A percentile compares a stretch with the other conserved stretches of the same genome.
phyloP scores from a whole-genome alignment of 1,284 basidiomycete species.

The Microbotryum saponariae region DNA sequence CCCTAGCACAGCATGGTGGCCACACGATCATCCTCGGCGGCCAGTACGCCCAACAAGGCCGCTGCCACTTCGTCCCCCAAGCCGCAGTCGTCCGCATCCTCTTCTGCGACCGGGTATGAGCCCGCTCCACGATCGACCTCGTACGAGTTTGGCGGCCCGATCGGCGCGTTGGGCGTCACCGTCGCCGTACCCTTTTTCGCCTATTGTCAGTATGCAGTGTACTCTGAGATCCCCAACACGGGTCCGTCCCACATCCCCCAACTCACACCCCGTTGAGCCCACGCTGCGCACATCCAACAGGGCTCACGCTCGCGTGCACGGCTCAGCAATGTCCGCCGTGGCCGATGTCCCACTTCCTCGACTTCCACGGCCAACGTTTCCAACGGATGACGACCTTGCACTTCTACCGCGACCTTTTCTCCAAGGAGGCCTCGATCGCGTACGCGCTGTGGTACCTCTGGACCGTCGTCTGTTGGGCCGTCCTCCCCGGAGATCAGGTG shows the following conservation, averaged over 20 bases:
- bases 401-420: conserved; percentile 52
- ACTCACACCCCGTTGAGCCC: neutral
- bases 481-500: conserved; percentile 80
- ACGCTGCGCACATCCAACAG: neutral
- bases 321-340: conserved; percentile 29
- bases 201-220: conserved; percentile 35
- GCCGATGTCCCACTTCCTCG: conserved; percentile 27
- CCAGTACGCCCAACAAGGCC: too few relatives aligned
- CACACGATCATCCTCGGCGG: too few relatives aligned
- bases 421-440: conserved; percentile 62
- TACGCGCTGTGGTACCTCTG: conserved; percentile 90
- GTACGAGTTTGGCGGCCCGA: conserved; percentile 39
- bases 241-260: neutral
- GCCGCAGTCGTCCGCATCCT: neutral
- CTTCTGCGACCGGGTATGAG: conserved; percentile 14
- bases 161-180: conserved; percentile 42
- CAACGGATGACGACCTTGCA: conserved; percentile 39
- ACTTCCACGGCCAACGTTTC: conserved; percentile 22
- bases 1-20: too few relatives aligned
- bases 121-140: conserved; percentile 21
- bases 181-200: conserved; percentile 42
- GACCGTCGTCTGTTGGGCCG: conserved; percentile 68
- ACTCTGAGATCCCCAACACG: neutral
- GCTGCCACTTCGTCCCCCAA: too few relatives aligned
- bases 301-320: conserved; percentile 33